Conservation (phyloP, 1,284 basidiomycete genomes). For the Thecaphora thlaspeos region DNA sequence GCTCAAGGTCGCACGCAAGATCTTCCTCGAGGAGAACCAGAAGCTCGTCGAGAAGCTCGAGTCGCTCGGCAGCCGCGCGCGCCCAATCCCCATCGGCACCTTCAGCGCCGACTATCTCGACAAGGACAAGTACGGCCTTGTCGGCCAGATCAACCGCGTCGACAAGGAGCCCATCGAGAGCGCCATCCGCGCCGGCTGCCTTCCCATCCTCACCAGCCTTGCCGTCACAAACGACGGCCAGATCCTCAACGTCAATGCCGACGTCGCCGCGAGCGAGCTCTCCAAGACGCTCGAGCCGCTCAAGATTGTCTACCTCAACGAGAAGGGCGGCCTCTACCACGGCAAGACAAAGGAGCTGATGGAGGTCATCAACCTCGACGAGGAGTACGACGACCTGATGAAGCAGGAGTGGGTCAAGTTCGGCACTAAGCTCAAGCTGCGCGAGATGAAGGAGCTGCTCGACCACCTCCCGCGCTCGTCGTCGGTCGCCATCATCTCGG, state of each 20-base stretch:
- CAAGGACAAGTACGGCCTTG: conserved; percentile 58
- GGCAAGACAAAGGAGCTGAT: conserved; percentile 70
- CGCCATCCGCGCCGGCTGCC: conserved; percentile 56
- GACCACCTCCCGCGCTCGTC: conserved; percentile 97
- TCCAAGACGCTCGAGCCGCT: conserved; percentile 58
- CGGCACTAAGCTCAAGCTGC: conserved; percentile 97
- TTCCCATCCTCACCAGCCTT: conserved; percentile 56
- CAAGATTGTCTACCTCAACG: conserved; percentile 98
- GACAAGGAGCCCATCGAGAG: conserved; percentile 59
- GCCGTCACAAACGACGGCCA: conserved; percentile 56
- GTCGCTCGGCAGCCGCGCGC: conserved; percentile 54
- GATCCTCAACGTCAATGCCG: conserved; percentile 58
- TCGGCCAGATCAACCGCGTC: conserved; percentile 55
- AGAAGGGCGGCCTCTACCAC: conserved; percentile 97
- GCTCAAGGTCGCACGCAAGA: conserved; percentile 54
- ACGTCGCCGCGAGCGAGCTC: conserved; percentile 56
- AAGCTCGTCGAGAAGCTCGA: conserved; percentile 57
- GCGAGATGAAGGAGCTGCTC: conserved; percentile 98
- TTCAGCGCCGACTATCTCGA: conserved; percentile 56
- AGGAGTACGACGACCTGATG: conserved; percentile 96
- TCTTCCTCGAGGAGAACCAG: conserved; percentile 57
- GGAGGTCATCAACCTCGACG: conserved; percentile 94
- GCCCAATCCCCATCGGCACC: conserved; percentile 56
- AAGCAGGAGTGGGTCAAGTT: conserved; percentile 99
- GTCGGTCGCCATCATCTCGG: conserved; percentile 95